Percentiles rank a stretch among this genome's conserved stretches.
These are phyloP conservation scores for Trichosanthes truncata DNA, from an alignment of 306 rosid species.

Conservation along the genomic window DNA sequence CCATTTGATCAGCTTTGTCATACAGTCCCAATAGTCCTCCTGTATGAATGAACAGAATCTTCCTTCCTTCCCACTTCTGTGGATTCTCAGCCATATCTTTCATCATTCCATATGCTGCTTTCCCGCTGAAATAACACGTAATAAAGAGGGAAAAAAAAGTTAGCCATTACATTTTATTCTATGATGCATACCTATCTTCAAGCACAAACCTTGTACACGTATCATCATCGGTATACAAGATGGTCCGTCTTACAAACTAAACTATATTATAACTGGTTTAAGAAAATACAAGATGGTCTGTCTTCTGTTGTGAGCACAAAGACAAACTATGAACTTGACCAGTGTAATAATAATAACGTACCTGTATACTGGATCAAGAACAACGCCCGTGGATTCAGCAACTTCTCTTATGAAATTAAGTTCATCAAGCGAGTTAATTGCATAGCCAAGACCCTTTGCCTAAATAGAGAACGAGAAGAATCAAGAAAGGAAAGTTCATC, in stretches of 20 bases:
- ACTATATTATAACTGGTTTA: background rate
- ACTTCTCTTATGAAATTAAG: constrained; percentile 62
- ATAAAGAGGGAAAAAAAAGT: background rate
- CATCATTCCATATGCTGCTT: constrained; percentile 65
- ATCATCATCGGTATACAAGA: background rate
- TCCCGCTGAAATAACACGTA: constrained; percentile 46
- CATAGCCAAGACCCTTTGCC: constrained; percentile 96
- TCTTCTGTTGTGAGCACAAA: background rate
- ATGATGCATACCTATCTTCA: background rate
- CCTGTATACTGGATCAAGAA: constrained; percentile 97
- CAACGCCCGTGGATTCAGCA: constrained; percentile 70
- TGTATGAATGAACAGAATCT: constrained; percentile 80
- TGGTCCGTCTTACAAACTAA: background rate
- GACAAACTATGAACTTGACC: background rate
- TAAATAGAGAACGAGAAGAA: constrained; percentile 19
- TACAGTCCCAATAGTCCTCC: constrained; percentile 89
- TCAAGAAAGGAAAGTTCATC: background rate
- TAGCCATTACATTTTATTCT: background rate
- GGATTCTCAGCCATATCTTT: constrained; percentile 70
- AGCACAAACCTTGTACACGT: background rate
- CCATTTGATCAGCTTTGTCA: constrained; percentile 75
- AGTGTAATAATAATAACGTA: constrained; percentile 9
- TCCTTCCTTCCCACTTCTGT: constrained; percentile 91
- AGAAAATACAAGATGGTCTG: background rate
- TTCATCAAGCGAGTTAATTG: constrained; percentile 78